A percentile compares a stretch with the other conserved stretches of the same genome.
phyloP scores from a whole-genome alignment of 176 grass and related monocot genomes.

The Eragrostis curvula region DNA sequence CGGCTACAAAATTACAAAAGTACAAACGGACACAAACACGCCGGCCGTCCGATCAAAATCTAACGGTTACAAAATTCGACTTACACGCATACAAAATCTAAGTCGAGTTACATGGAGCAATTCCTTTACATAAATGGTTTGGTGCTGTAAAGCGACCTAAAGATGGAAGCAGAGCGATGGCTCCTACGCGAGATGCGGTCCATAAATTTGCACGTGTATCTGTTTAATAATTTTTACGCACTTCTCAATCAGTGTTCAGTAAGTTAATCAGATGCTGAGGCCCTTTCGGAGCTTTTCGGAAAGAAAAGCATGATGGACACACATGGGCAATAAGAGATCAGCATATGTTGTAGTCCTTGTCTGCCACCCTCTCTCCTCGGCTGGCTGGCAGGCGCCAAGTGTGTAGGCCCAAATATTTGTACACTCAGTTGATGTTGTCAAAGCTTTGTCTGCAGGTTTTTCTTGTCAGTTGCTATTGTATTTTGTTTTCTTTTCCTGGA shows the following conservation, averaged over 20 bases:
- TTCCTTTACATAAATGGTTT: conserved; percentile 10
- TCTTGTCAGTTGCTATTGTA: too few relatives aligned
- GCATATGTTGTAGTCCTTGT: not conserved
- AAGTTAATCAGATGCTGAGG: conserved; percentile 27
- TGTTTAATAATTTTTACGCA: not conserved
- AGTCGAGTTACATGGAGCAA: too few relatives aligned
- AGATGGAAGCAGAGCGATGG: not conserved
- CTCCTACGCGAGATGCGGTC: not conserved
- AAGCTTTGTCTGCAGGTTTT: too few relatives aligned
- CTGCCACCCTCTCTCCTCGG: not conserved
- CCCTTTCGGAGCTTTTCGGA: conserved; percentile 3
- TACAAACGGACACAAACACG: too few relatives aligned
- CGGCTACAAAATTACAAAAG: too few relatives aligned
- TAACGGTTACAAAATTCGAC: too few relatives aligned
- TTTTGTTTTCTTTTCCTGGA: too few relatives aligned
- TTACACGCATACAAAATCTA: too few relatives aligned
- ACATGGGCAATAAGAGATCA: too few relatives aligned
- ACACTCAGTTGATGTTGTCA: not conserved
- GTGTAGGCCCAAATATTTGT: not conserved
- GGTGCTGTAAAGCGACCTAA: conserved; percentile 24
- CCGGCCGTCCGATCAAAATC: too few relatives aligned
- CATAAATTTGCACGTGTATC: not conserved
- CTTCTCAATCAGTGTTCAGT: not conserved
- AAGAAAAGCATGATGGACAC: too few relatives aligned
- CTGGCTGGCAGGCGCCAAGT: not conserved